Conservation (phyloP, 1,284 basidiomycete species). For the Papiliotrema fonsecae region DNA sequence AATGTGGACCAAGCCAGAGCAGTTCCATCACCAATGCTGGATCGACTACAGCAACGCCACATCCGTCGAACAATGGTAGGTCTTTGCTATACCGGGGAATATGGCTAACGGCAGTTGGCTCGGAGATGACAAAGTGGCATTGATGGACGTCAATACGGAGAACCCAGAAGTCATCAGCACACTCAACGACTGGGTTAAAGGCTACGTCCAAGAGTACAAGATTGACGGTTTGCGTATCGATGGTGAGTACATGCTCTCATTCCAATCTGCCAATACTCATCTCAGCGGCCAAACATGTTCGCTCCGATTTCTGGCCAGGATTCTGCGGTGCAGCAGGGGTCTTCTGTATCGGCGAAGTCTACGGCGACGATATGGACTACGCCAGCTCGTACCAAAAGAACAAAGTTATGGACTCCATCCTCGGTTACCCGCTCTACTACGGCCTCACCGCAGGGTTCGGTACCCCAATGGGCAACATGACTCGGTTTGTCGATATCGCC, state of each 20-base stretch:
- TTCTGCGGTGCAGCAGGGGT: conserved; percentile 69
- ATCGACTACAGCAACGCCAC: conserved; percentile 62
- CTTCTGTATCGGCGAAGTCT: conserved; percentile 79
- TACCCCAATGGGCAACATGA: conserved; percentile 55
- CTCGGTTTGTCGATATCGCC: conserved; percentile 56
- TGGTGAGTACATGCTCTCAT: conserved; percentile 40
- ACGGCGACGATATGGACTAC: conserved; percentile 53
- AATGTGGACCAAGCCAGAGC: conserved; percentile 33
- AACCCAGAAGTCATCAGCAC: conserved; percentile 56
- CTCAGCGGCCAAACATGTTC: conserved; percentile 58
- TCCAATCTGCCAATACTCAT: not conserved
- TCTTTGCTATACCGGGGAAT: not conserved
- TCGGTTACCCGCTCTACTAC: conserved; percentile 63
- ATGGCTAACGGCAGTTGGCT: conserved; percentile 53
- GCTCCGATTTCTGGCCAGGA: conserved; percentile 38
- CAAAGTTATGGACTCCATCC: conserved; percentile 42
- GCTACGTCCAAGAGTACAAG: conserved; percentile 59
- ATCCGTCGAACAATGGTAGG: conserved; percentile 59
- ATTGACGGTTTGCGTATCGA: conserved; percentile 69
- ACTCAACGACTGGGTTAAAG: conserved; percentile 60
- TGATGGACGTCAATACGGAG: conserved; percentile 69
- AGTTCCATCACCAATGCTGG: conserved; percentile 62
- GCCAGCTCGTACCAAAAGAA: conserved; percentile 37
- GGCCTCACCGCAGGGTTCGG: conserved; percentile 64
- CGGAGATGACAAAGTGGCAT: conserved; percentile 61